A percentile compares a stretch with the other conserved stretches of the same genome.
Conservation (phyloP, 2,329 filamentous ascomycete species). For the Sclerotinia subarctica region DNA sequence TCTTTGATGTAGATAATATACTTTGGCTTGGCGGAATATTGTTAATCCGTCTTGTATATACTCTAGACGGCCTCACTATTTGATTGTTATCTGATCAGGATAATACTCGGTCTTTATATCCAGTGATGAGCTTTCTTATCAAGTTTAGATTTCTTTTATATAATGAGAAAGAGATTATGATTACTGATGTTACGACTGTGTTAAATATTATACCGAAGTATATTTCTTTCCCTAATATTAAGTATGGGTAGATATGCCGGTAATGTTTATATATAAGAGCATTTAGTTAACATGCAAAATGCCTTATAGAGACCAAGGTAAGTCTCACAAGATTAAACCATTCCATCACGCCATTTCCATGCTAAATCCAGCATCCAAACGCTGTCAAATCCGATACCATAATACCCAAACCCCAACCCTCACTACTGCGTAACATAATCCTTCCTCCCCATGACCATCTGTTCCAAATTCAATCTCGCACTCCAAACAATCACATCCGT, state of each 20-base stretch:
- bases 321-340: background rate
- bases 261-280: too few relatives aligned
- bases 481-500: slow-evolving; percentile 41
- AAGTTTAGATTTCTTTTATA: slow-evolving; percentile 39
- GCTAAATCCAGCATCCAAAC: background rate
- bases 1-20: background rate
- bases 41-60: background rate
- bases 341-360: background rate
- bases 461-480: slow-evolving; percentile 38
- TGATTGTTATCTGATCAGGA: slow-evolving; percentile 25
- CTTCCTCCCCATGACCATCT: slow-evolving; percentile 32
- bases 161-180: slow-evolving; percentile 37
- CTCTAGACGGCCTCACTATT: slow-evolving; percentile 22
- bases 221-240: too few relatives aligned
- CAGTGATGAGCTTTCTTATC: background rate
- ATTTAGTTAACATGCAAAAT: too few relatives aligned
- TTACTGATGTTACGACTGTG: background rate
- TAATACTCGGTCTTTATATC: slow-evolving; percentile 21
- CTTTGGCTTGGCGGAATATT: background rate
- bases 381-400: background rate
- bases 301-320: too few relatives aligned
- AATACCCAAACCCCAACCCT: background rate
- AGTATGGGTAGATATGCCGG: too few relatives aligned
- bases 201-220: too few relatives aligned
- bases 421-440: background rate